These are phyloP conservation scores for Canavalia ensiformis DNA, from an alignment of 306 rosid genomes.

Conservation along the genomic window DNA sequence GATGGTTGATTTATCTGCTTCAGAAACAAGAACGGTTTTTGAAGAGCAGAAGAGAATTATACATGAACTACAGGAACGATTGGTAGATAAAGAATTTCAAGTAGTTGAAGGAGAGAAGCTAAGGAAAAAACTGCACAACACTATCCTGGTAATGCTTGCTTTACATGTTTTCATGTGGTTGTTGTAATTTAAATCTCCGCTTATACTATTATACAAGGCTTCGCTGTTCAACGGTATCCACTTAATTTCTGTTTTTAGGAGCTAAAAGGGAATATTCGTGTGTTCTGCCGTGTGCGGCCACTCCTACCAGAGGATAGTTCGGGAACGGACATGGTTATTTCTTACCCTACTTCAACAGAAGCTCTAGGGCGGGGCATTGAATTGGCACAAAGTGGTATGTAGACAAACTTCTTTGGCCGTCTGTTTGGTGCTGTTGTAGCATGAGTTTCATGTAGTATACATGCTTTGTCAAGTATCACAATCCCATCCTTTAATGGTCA, in stretches of 20 bases:
- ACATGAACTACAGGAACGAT: slow-evolving; percentile 64
- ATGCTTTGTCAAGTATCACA: slow-evolving; percentile 22
- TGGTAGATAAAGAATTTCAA: slow-evolving; percentile 76
- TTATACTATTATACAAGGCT: not conserved
- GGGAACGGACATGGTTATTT: slow-evolving; percentile 69
- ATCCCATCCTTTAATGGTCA: slow-evolving; percentile 34
- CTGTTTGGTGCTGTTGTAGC: slow-evolving; percentile 16
- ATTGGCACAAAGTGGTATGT: slow-evolving; percentile 78
- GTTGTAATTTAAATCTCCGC: not conserved
- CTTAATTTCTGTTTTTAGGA: slow-evolving; percentile 62
- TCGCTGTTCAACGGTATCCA: slow-evolving; percentile 6
- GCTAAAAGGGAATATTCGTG: slow-evolving; percentile 94
- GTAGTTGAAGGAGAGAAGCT: slow-evolving; percentile 81
- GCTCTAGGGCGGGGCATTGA: slow-evolving; percentile 85
- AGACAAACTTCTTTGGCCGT: not conserved
- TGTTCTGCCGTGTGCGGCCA: slow-evolving; percentile 95
- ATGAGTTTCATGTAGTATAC: not conserved
- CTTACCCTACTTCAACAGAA: slow-evolving; percentile 88
- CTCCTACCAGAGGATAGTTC: slow-evolving; percentile 81
- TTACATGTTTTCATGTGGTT: not conserved
- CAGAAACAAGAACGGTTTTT: slow-evolving; percentile 63
- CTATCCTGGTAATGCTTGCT: slow-evolving; percentile 71
- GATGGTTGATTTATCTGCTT: slow-evolving; percentile 74
- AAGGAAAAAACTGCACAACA: slow-evolving; percentile 86
- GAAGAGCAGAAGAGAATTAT: slow-evolving; percentile 71